A percentile compares a stretch with the other conserved stretches of the same genome.
Conservation (phyloP, 371 early-diverging fungal species). For the Saksenaea oblongispora region DNA sequence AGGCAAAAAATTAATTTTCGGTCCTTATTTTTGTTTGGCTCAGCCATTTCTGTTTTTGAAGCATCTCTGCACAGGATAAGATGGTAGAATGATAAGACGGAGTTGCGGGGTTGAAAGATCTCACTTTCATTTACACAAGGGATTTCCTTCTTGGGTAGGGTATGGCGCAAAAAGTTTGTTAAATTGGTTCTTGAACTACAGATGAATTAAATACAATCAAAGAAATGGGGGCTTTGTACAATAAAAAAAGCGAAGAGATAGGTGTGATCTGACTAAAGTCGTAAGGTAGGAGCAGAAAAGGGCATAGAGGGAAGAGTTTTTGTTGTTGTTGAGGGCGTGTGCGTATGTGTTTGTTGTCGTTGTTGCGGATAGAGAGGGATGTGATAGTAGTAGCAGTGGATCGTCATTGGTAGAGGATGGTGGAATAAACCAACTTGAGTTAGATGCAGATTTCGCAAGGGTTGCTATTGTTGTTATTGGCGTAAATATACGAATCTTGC, state of each 20-base stretch:
- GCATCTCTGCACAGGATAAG: not conserved
- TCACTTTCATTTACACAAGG: not conserved
- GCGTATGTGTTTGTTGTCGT: not conserved
- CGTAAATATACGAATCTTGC: not conserved
- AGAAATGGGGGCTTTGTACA: conserved; percentile 1
- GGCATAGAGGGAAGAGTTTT: not conserved
- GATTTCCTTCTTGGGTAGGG: not conserved
- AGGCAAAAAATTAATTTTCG: no score
- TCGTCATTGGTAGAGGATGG: no score
- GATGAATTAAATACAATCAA: conserved; percentile 3
- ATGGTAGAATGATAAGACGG: no score
- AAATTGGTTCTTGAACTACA: not conserved
- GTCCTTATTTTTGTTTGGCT: not conserved
- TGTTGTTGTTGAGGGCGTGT: not conserved
- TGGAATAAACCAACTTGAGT: not conserved
- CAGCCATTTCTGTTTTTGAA: not conserved
- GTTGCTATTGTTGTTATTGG: not conserved
- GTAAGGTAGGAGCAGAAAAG: not conserved
- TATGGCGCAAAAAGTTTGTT: not conserved
- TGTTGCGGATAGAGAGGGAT: not conserved
- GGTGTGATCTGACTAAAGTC: not conserved
- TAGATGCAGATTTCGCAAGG: not conserved
- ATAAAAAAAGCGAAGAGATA: not conserved
- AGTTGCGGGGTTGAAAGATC: not conserved
- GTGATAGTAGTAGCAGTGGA: not conserved